phyloP scores from a whole-genome alignment of 176 grass and related monocot genomes.

The Puccinellia tenuiflora region DNA sequence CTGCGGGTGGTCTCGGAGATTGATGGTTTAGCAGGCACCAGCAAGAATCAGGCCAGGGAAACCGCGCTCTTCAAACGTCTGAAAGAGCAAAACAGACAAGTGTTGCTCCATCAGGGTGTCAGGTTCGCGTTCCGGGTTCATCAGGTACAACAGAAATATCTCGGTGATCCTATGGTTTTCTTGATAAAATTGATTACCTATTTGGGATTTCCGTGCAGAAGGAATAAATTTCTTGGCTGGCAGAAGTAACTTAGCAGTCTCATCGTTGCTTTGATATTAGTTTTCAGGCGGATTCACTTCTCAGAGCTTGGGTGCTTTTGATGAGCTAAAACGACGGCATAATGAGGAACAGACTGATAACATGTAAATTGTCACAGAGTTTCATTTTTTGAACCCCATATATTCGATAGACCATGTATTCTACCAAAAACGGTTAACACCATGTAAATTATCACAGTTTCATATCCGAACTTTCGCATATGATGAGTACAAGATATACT shows the following conservation, averaged over 20 bases:
- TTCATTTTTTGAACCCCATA: not conserved
- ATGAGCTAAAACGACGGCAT: conserved; percentile 49
- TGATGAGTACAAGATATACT: no score
- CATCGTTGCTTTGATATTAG: not conserved
- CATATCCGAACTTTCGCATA: not conserved
- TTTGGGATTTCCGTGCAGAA: not conserved
- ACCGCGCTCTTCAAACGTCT: not conserved
- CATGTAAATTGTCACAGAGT: not conserved
- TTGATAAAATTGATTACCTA: not conserved
- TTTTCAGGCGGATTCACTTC: conserved; percentile 57
- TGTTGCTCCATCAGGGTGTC: conserved; percentile 66
- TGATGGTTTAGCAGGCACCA: conserved; percentile 28
- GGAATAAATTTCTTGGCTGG: not conserved
- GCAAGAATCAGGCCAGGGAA: not conserved
- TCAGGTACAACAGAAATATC: conserved; percentile 40
- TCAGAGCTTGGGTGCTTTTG: conserved; percentile 47
- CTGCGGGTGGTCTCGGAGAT: conserved; percentile 51
- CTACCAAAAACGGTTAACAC: not conserved
- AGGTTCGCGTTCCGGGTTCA: conserved; percentile 66
- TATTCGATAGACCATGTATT: not conserved
- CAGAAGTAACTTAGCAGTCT: not conserved
- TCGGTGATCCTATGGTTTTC: not conserved
- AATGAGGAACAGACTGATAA: not conserved
- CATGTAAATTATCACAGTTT: not conserved
- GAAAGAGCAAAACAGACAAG: conserved; percentile 59